These are phyloP conservation scores for Penicillium sp. DNA, from an alignment of 2,329 filamentous ascomycete genomes.

Conservation along the genomic window DNA sequence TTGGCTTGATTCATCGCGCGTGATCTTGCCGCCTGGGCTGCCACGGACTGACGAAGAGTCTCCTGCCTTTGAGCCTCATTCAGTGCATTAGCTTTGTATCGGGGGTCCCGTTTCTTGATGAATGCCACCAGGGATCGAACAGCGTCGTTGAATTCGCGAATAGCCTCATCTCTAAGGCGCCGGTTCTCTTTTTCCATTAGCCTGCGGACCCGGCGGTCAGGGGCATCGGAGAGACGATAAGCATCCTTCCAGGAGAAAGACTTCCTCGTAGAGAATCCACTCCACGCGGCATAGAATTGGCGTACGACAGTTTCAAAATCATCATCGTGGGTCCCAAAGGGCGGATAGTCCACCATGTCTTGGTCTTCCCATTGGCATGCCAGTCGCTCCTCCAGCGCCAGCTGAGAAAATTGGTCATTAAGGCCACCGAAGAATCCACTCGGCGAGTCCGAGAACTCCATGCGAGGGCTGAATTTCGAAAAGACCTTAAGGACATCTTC, in stretches of 20 bases:
- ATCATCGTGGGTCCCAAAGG: slow-evolving; percentile 76
- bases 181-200: slow-evolving; percentile 96
- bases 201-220: slow-evolving; percentile 77
- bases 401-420: slow-evolving; percentile 71
- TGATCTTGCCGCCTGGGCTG: slow-evolving; percentile 79
- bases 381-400: slow-evolving; percentile 75
- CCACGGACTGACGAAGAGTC: slow-evolving; percentile 70
- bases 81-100: slow-evolving; percentile 74
- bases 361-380: slow-evolving; percentile 68
- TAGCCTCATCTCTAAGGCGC: slow-evolving; percentile 74
- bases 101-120: slow-evolving; percentile 84
- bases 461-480: slow-evolving; percentile 71
- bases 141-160: slow-evolving; percentile 87
- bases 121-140: slow-evolving; percentile 84
- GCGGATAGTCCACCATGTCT: slow-evolving; percentile 67
- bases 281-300: slow-evolving; percentile 79
- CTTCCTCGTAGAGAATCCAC: slow-evolving; percentile 77
- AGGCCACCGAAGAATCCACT: slow-evolving; percentile 83
- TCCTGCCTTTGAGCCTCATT: slow-evolving; percentile 79
- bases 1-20: slow-evolving; percentile 78
- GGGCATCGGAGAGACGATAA: slow-evolving; percentile 79
- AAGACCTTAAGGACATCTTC: slow-evolving; percentile 77
- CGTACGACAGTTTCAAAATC: slow-evolving; percentile 73
- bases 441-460: slow-evolving; percentile 77
- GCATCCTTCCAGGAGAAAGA: slow-evolving; percentile 86